Evolutionary conservation across 208 protist species (phyloP), one percentile per base, ranked within the genome.

Genomic region (Trypanosoma cruzi): DNA sequence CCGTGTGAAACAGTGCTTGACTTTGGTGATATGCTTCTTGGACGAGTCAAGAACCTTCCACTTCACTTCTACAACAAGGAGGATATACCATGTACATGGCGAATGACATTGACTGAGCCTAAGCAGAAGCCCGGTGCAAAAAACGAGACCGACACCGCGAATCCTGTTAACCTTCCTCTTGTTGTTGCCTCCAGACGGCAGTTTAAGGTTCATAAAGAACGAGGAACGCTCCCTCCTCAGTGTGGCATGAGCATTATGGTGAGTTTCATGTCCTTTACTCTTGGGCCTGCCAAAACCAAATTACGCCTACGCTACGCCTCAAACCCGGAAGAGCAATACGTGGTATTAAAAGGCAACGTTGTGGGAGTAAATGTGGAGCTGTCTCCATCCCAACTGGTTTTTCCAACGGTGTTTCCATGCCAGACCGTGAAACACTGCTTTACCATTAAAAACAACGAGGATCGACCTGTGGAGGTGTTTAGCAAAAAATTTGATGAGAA

Each of bases 71-170:
- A 46, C 4, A 99, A 99, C 62, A 71, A 84, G 8, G 87, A 97
- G 68, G 87, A 84, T 20, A 82, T 98, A 37, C 73, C 90, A 53
- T 97, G 89, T 77, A 84, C 89, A 29, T 99, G 97, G 97, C 76
- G 65, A 1, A 67, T 96, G n/a, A 78, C 58, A 29, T 80, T 78
- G 50, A 80, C 77, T 56, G 84, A 92, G 53, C 31, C 37, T 7
- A 69, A 70, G 68, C 46, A 28, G 24, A 69, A 64, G 18, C 11
- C 18, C 0, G 34, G 20, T 36, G 24, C 31, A 36, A 22, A n/a
- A 2, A 22, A 13, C 4, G 3, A 22, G 0, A 59, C 18, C 2
- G 31, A 22, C 5, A 24, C 53, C 40, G 37, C 34, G 7, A 14
- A 22, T 32, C 10, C 52, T 24, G 37, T 20, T 26, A 50, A 1